These are phyloP conservation scores for Globisporangium megalacanthum DNA, from an alignment of 352 stramenopile species.

Conservation along the genomic window DNA sequence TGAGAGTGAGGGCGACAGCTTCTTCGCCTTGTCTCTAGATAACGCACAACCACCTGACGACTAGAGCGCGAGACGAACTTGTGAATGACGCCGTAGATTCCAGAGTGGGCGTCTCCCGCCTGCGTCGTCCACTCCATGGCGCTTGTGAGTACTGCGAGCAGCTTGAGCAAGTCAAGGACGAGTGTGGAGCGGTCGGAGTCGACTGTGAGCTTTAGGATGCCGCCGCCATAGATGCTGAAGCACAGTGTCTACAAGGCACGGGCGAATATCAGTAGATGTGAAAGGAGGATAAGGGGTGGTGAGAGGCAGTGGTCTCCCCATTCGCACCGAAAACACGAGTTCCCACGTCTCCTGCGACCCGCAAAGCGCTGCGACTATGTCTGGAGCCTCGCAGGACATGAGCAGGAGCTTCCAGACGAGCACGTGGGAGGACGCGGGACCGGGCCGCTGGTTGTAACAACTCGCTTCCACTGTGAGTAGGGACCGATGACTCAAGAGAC, in stretches of 20 bases:
- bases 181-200: slow-evolving; percentile 21
- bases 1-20: too few species aligned
- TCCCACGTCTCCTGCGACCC: slow-evolving; percentile 32
- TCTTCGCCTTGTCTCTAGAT: too few species aligned
- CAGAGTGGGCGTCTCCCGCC: slow-evolving; percentile 19
- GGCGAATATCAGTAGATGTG: too few species aligned
- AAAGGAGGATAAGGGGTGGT: too few species aligned
- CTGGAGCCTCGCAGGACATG: slow-evolving; percentile 37
- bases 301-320: not conserved
- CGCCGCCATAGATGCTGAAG: slow-evolving; percentile 23
- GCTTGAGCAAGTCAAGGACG: slow-evolving; percentile 48
- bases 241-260: slow-evolving; percentile 31
- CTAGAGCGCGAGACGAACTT: slow-evolving; percentile 12
- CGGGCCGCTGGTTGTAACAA: slow-evolving; percentile 6
- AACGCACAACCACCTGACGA: not conserved
- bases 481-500: not conserved
- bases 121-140: slow-evolving; percentile 39
- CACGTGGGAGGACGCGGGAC: slow-evolving; percentile 31
- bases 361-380: slow-evolving; percentile 22
- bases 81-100: slow-evolving; percentile 22
- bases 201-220: slow-evolving; percentile 13
- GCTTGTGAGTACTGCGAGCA: slow-evolving; percentile 55
- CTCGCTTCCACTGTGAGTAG: not conserved
- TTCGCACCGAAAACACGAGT: slow-evolving; percentile 30
- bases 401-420: slow-evolving; percentile 60